phyloP scores from a whole-genome alignment of 495 filamentous ascomycete genomes.

The Xylaria scruposa region DNA sequence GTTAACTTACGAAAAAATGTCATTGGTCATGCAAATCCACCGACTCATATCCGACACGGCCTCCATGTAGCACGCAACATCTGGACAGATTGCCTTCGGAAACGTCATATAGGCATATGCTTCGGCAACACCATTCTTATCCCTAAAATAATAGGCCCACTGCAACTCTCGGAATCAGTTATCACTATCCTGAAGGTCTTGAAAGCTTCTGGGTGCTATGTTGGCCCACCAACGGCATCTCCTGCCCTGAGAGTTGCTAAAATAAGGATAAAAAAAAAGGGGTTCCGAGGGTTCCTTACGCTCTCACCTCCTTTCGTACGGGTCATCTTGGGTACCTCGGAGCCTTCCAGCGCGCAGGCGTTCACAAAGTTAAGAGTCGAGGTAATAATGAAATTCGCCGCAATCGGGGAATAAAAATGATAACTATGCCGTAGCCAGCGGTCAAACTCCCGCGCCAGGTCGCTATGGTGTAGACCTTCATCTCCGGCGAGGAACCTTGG shows the following conservation, averaged over 20 bases:
- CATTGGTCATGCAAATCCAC: background rate
- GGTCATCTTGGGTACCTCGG: background rate
- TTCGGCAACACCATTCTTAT: background rate
- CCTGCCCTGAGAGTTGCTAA: too few relatives aligned
- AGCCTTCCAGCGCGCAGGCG: background rate
- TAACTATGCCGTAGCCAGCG: background rate
- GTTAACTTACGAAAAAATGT: conserved; percentile 5
- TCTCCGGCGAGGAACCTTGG: background rate
- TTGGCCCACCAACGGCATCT: too few relatives aligned
- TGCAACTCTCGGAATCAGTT: too few relatives aligned
- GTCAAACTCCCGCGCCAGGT: background rate
- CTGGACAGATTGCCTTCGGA: conserved; percentile 1
- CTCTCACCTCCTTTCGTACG: background rate
- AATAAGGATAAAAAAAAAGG: too few relatives aligned
- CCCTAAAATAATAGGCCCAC: conserved; percentile 2
- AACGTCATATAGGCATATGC: background rate
- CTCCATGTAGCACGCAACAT: background rate
- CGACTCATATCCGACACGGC: background rate
- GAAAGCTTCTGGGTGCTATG: too few relatives aligned
- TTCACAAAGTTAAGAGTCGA: background rate
- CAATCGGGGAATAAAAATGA: background rate
- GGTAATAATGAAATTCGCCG: background rate
- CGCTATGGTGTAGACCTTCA: background rate
- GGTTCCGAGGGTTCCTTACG: too few relatives aligned
- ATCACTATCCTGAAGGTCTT: too few relatives aligned